Evolutionary conservation across 257 asterid species (phyloP), one percentile per base, ranked within the genome.

Genomic region (Mitragyna speciosa): DNA sequence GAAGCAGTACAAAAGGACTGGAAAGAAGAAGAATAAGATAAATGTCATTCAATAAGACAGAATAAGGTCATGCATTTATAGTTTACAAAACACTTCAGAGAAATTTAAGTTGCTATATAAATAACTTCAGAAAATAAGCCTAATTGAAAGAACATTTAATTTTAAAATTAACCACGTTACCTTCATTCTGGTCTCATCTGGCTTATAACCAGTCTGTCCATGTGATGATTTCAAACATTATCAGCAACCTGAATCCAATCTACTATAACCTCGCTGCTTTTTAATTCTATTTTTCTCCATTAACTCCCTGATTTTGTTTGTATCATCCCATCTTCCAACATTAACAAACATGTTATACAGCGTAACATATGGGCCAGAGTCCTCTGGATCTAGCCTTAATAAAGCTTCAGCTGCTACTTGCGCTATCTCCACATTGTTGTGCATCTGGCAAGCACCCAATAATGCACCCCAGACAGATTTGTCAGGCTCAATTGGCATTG

Each of bases 391-490:
- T 28, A 93, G 88, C 80, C 51, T 83, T 91, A 91, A 87, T 69
- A 94, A 84, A 36, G 87, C 96, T 76, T 93, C 96, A 52, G 90
- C 97, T 59, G 94, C 91, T 28, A 92, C 87, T 72, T 83, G 82
- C 0, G 97, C 97, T 70, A 89, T 66, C 74, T 91, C 95, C 31
- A 87, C 89, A 78, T 90, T 87, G 73, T 87, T 85, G 80, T 91
- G 96, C 83, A 90, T 83, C 76, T 93, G 88, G 76, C 98, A 91
- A 59, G 97, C 97, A 48, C 92, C 89, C 88, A 94, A 67, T 8
- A 94, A 73, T 45, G 98, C 98, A 51, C 98, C 98, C 98, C 96
- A 94, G 12, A 94, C 95, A 69, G 89, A 95, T 76, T 80, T 86
- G 75, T 94, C 98, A 22, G 98, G 89, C 82, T 91, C 83, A 45